phyloP scores from a whole-genome alignment of 345 rosid species.

The Rhizophora apiculata region DNA sequence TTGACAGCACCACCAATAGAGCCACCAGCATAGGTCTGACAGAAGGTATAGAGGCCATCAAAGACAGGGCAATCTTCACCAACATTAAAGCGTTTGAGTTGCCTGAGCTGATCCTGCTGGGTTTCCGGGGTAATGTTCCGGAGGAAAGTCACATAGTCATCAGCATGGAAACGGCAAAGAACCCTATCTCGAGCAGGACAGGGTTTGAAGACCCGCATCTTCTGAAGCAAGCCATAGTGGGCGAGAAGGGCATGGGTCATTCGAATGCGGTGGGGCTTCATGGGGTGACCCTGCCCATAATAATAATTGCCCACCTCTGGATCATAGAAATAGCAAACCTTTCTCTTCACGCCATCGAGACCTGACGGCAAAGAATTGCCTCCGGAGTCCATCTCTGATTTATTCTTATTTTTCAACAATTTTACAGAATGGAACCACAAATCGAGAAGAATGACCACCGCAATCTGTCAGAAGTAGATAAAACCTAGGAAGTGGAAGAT shows the following conservation, averaged over 20 bases:
- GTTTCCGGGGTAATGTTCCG: slow-evolving; percentile 62
- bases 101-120: slow-evolving; percentile 67
- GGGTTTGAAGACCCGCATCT: slow-evolving; percentile 62
- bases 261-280: slow-evolving; percentile 66
- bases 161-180: slow-evolving; percentile 66
- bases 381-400: slow-evolving; percentile 46
- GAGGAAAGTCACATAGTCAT: slow-evolving; percentile 60
- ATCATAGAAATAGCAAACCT: slow-evolving; percentile 61
- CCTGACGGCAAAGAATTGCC: slow-evolving; percentile 55
- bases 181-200: slow-evolving; percentile 61
- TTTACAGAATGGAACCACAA: no score
- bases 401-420: not conserved
- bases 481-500: no score
- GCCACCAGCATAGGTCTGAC: slow-evolving; percentile 73
- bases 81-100: slow-evolving; percentile 66
- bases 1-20: slow-evolving; percentile 71
- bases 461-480: no score
- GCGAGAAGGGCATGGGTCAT: slow-evolving; percentile 68
- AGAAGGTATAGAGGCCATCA: slow-evolving; percentile 66
- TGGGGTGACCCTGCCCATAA: slow-evolving; percentile 60
- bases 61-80: slow-evolving; percentile 76
- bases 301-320: slow-evolving; percentile 75
- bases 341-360: slow-evolving; percentile 62
- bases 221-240: slow-evolving; percentile 67
- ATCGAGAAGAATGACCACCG: no score